phyloP scores from a whole-genome alignment of 306 rosid genomes.

The Cucumis hystrix region DNA sequence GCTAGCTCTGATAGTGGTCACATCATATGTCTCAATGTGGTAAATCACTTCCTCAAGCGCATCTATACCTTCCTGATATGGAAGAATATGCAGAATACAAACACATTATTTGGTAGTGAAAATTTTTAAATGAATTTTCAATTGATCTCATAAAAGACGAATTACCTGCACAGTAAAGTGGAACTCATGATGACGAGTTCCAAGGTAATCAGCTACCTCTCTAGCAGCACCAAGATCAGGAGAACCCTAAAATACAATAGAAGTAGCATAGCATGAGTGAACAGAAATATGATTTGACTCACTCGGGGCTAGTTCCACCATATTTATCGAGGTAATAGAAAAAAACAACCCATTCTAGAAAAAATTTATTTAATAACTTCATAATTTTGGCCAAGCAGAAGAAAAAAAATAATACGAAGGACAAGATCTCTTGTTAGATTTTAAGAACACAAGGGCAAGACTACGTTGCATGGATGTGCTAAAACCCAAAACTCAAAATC shows the following conservation, averaged over 20 bases:
- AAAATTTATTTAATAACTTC: too few relatives aligned
- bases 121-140: neutral
- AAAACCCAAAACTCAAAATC: neutral
- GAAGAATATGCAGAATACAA: neutral
- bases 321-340: neutral
- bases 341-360: neutral
- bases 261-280: neutral
- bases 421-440: neutral
- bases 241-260: constrained; percentile 51
- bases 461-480: neutral
- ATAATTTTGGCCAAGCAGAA: neutral
- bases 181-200: constrained; percentile 84
- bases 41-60: constrained; percentile 95
- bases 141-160: neutral
- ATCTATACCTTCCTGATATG: constrained; percentile 88
- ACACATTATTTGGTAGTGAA: neutral
- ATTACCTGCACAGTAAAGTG: constrained; percentile 90
- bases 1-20: constrained; percentile 92
- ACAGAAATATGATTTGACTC: neutral
- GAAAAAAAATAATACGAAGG: neutral
- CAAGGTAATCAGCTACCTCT: constrained; percentile 93
- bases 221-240: constrained; percentile 90
- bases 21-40: constrained; percentile 94
- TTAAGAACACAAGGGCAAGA: neutral
- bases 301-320: neutral